phyloP scores from a whole-genome alignment of 257 asterid species.

The Osmanthus fragrans region DNA sequence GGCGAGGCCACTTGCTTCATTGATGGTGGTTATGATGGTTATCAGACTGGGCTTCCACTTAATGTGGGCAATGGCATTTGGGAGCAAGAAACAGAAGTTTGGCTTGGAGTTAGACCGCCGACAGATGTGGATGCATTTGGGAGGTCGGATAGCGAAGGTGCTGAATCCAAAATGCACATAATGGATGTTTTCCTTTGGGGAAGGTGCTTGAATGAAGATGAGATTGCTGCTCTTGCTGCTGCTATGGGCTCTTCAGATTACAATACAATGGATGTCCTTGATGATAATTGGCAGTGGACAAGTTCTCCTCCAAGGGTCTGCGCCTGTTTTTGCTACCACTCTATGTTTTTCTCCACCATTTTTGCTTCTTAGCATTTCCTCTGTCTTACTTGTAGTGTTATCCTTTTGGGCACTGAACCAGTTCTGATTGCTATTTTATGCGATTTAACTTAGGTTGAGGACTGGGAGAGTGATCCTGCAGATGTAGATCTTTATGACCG shows the following conservation, averaged over 20 bases:
- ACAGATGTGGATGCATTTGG: slow-evolving; percentile 95
- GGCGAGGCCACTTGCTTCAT: slow-evolving; percentile 97
- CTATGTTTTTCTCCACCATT: slow-evolving; percentile 2
- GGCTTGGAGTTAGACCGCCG: slow-evolving; percentile 95
- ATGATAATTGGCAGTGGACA: slow-evolving; percentile 97
- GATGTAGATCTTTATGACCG: slow-evolving; percentile 98
- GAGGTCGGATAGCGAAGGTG: slow-evolving; percentile 97
- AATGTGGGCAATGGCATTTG: slow-evolving; percentile 70
- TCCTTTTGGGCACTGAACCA: neutral
- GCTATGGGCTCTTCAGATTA: slow-evolving; percentile 77
- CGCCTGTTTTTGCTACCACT: slow-evolving; percentile 20
- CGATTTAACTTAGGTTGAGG: slow-evolving; percentile 67
- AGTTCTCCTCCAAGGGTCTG: slow-evolving; percentile 98
- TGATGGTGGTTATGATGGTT: slow-evolving; percentile 94
- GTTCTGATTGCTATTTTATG: slow-evolving; percentile 23
- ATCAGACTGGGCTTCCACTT: slow-evolving; percentile 86
- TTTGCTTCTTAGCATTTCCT: neutral
- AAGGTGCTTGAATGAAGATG: slow-evolving; percentile 94
- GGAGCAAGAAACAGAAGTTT: slow-evolving; percentile 90
- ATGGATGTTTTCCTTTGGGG: slow-evolving; percentile 99
- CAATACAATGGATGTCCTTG: slow-evolving; percentile 69
- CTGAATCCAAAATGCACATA: slow-evolving; percentile 92
- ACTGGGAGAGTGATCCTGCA: slow-evolving; percentile 99
- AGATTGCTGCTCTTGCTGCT: slow-evolving; percentile 76
- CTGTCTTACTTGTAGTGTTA: neutral